A percentile compares a stretch with the other conserved stretches of the same genome.
Conservation (phyloP, 1,284 basidiomycete species). For the Moesziomyces aphidis region DNA sequence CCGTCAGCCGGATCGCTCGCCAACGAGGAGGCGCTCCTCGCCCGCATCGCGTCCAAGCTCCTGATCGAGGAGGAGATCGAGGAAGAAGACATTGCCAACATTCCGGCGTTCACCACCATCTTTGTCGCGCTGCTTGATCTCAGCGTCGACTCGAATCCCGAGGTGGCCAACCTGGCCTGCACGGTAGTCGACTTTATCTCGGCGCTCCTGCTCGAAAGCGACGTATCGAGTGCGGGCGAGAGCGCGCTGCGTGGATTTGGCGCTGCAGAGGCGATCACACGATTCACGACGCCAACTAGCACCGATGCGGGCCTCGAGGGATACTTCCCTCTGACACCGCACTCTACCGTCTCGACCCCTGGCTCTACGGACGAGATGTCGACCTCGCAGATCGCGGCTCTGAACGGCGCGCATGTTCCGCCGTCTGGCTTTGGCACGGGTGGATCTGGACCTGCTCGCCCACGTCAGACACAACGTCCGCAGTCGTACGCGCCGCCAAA, state of each 20-base stretch:
- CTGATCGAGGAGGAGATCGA: constrained; percentile 74
- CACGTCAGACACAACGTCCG: constrained; percentile 20
- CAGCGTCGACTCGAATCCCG: constrained; percentile 90
- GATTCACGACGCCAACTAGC: constrained; percentile 60
- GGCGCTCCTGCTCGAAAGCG: constrained; percentile 86
- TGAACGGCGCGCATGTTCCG: constrained; percentile 37
- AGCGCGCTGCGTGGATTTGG: constrained; percentile 37
- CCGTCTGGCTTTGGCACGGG: constrained; percentile 45
- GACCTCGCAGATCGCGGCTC: constrained; percentile 39
- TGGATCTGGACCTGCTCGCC: constrained; percentile 38
- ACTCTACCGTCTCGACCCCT: constrained; percentile 63
- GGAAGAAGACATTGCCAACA: constrained; percentile 79
- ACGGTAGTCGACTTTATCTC: constrained; percentile 93
- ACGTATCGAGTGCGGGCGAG: constrained; percentile 73
- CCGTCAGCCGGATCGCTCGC: constrained; percentile 18
- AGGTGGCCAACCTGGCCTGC: constrained; percentile 89
- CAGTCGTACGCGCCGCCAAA: constrained; percentile 70
- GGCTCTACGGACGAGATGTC: constrained; percentile 61
- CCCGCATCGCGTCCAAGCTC: constrained; percentile 79
- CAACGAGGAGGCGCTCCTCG: constrained; percentile 75
- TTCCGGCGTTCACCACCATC: constrained; percentile 92
- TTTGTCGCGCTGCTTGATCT: constrained; percentile 90
- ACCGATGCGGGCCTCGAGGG: constrained; percentile 50
- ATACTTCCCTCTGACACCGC: constrained; percentile 70
- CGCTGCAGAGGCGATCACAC: constrained; percentile 43